These are phyloP conservation scores for Musa beccarii DNA, from an alignment of 176 grass and related monocot species.

Conservation along the genomic window DNA sequence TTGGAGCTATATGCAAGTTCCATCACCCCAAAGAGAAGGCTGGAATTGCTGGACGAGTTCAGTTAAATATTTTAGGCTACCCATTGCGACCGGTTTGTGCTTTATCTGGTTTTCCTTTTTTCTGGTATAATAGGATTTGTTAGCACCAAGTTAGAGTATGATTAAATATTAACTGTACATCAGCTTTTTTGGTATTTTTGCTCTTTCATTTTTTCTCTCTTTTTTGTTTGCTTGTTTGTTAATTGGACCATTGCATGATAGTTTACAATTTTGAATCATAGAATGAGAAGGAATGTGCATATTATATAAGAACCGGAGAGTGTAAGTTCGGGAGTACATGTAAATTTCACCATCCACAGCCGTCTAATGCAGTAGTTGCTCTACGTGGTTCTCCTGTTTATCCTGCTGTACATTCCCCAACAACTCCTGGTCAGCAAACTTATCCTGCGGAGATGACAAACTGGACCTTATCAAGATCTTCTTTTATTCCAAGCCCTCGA, in stretches of 20 bases:
- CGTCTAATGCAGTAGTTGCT: conserved; percentile 56
- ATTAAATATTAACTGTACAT: background rate
- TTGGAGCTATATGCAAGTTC: conserved; percentile 92
- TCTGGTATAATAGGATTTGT: background rate
- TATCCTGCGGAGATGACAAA: conserved; percentile 44
- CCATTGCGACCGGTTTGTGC: conserved; percentile 62
- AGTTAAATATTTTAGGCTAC: conserved; percentile 71
- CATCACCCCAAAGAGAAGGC: conserved; percentile 85
- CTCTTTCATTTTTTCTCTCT: too few relatives aligned
- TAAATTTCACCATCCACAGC: conserved; percentile 84
- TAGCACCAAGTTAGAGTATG: background rate
- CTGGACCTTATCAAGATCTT: conserved; percentile 53
- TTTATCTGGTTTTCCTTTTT: conserved; percentile 11
- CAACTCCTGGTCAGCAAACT: conserved; percentile 53
- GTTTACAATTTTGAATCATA: conserved; percentile 39
- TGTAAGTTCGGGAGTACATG: conserved; percentile 85
- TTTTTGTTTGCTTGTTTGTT: background rate
- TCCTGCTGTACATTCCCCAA: conserved; percentile 50
- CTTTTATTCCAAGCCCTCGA: conserved; percentile 73
- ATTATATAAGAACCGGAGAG: conserved; percentile 82
- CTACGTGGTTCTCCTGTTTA: conserved; percentile 57
- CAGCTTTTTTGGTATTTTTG: too few relatives aligned
- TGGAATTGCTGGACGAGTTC: conserved; percentile 54
- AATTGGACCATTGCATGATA: conserved; percentile 17
- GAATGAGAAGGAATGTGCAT: conserved; percentile 81